phyloP scores from a whole-genome alignment of 106 monocot genomes.

The Iris macrosiphon region DNA sequence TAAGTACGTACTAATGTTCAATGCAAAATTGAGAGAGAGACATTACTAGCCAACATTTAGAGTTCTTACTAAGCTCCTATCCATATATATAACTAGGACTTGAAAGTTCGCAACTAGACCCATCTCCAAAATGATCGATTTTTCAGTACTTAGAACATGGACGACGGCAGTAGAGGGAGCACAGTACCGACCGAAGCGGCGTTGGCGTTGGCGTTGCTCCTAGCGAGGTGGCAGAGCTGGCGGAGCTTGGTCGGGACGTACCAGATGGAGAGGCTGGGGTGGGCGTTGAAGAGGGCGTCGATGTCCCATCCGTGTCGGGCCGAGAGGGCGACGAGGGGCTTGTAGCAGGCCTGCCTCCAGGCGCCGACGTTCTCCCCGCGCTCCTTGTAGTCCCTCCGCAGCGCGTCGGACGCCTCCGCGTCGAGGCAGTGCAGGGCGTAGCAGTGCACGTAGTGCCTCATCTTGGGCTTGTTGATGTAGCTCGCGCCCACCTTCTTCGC shows the following conservation, averaged over 20 bases:
- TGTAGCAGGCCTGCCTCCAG: constrained; percentile 92
- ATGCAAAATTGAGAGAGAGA: too few relatives aligned
- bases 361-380: constrained; percentile 90
- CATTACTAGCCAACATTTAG: too few relatives aligned
- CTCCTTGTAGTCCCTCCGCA: constrained; percentile 71
- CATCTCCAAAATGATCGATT: too few relatives aligned
- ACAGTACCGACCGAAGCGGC: background rate
- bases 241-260: constrained; percentile 98
- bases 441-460: constrained; percentile 99
- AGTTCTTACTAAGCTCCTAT: too few relatives aligned
- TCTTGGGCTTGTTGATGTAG: constrained; percentile 99
- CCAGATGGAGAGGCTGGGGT: constrained; percentile 85
- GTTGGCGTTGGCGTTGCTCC: constrained; percentile 29
- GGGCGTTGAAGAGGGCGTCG: constrained; percentile 81
- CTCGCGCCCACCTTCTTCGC: constrained; percentile 86
- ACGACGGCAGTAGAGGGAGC: background rate
- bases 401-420: constrained; percentile 70
- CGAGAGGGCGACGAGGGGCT: constrained; percentile 81
- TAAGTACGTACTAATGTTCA: too few relatives aligned
- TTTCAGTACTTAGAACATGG: constrained; percentile 6
- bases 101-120: too few relatives aligned
- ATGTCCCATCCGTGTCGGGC: constrained; percentile 79
- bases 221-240: constrained; percentile 84
- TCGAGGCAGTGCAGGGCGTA: constrained; percentile 95
- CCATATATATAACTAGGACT: too few relatives aligned